A percentile compares a stretch with the other conserved stretches of the same genome.
phyloP scores from a whole-genome alignment of 164 flowering plant species.

The Liriodendron chinense region DNA sequence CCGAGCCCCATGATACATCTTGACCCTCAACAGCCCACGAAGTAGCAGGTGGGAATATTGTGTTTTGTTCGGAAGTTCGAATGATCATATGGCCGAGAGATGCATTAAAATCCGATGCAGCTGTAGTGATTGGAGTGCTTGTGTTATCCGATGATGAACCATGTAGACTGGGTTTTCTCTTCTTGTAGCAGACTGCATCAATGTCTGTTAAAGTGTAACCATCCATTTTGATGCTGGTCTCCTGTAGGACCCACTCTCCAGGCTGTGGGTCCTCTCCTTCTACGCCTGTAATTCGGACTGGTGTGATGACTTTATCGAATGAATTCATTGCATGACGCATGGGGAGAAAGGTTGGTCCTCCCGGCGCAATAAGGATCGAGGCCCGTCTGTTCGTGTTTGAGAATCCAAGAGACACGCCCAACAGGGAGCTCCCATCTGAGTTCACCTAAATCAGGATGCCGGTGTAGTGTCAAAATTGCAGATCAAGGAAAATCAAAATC shows the following conservation, averaged over 20 bases:
- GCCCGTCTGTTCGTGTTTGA: constrained; percentile 26
- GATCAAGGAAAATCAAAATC: not conserved
- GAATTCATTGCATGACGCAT: constrained; percentile 36
- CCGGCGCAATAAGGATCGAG: constrained; percentile 54
- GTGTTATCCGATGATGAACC: not conserved
- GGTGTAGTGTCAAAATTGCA: not conserved
- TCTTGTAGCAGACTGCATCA: constrained; percentile 54
- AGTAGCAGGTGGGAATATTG: constrained; percentile 46
- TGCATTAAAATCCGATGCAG: constrained; percentile 36
- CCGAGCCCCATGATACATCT: constrained; percentile 42
- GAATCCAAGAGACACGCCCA: constrained; percentile 57
- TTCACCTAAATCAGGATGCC: constrained; percentile 44
- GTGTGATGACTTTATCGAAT: constrained; percentile 44
- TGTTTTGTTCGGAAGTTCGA: constrained; percentile 23
- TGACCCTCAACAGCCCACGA: constrained; percentile 63
- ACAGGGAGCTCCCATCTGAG: constrained; percentile 44
- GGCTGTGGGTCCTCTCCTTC: constrained; percentile 11
- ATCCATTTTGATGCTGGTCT: constrained; percentile 43
- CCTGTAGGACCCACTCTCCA: constrained; percentile 55
- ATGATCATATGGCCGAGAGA: constrained; percentile 66
- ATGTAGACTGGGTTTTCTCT: constrained; percentile 12
- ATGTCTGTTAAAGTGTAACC: constrained; percentile 58
- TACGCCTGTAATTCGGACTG: constrained; percentile 31
- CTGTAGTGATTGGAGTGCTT: not conserved
- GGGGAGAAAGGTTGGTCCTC: constrained; percentile 26